A percentile compares a stretch with the other conserved stretches of the same genome.
phyloP scores from a whole-genome alignment of 768 basidiomycete genomes.

The Pilatotrama ljubarskyi region DNA sequence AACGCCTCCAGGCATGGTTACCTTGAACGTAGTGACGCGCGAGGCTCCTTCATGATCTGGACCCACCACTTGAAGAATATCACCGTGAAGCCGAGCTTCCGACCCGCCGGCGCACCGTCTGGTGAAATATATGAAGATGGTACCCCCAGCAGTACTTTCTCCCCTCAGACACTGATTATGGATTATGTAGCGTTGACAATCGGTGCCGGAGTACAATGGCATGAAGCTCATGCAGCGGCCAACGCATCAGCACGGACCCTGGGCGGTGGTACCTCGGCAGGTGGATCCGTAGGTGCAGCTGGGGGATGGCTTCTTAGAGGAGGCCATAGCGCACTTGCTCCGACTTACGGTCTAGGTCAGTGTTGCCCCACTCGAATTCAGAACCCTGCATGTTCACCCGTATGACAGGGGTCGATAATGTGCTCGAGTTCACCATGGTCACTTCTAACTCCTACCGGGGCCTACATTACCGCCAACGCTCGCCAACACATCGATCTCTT shows the following conservation, averaged over 20 bases:
- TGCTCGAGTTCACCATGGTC: neutral
- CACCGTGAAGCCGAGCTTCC: constrained; percentile 33
- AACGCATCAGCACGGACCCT: neutral
- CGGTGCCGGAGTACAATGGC: constrained; percentile 29
- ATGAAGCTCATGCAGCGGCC: constrained; percentile 1
- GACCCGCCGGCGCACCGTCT: constrained; percentile 33
- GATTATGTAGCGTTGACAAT: constrained; percentile 33
- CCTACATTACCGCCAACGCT: no score
- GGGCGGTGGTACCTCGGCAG: neutral
- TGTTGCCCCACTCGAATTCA: neutral
- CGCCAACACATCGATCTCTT: no score
- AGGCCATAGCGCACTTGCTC: constrained; percentile 33
- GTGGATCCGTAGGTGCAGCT: constrained; percentile 45
- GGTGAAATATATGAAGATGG: constrained; percentile 10
- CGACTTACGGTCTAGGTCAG: constrained; percentile 32
- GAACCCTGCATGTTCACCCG: neutral
- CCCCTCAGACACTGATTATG: neutral
- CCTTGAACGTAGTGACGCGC: constrained; percentile 29
- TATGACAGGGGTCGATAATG: constrained; percentile 23
- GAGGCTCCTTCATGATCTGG: constrained; percentile 36
- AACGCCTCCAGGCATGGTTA: neutral
- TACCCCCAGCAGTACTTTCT: neutral
- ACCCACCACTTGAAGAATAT: constrained; percentile 44
- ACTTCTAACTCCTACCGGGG: no score
- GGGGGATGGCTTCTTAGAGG: constrained; percentile 45